A percentile compares a stretch with the other conserved stretches of the same genome.
Conservation (phyloP, 2,329 filamentous ascomycete species). For the Zasmidium citrigriseum region DNA sequence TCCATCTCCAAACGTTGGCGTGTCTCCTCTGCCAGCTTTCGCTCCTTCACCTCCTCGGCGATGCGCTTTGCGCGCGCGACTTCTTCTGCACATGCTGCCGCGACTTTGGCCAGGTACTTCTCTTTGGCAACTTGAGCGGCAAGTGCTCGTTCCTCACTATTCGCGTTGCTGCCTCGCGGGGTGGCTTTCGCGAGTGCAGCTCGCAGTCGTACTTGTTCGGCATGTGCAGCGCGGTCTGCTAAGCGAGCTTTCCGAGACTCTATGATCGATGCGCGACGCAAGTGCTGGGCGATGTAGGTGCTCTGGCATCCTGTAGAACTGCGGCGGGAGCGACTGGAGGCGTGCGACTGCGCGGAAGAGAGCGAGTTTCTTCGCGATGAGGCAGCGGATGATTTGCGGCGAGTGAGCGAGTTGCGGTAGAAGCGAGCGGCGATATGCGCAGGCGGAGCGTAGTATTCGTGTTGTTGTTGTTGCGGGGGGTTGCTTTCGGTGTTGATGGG, state of each 20-base stretch:
- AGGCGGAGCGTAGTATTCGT: constrained; percentile 62
- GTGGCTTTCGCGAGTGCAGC: constrained; percentile 73
- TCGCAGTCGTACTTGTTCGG: constrained; percentile 76
- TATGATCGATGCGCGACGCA: constrained; percentile 77
- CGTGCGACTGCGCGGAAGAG: constrained; percentile 70
- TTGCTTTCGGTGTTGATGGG: constrained; percentile 2
- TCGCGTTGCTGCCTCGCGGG: constrained; percentile 57
- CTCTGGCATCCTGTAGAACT: constrained; percentile 58
- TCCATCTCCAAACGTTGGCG: constrained; percentile 74
- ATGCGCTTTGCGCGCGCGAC: constrained; percentile 79
- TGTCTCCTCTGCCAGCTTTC: constrained; percentile 71
- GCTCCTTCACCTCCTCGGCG: constrained; percentile 79
- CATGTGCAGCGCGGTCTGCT: constrained; percentile 77
- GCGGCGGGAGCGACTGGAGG: constrained; percentile 60
- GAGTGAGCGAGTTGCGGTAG: constrained; percentile 62
- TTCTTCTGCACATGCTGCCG: constrained; percentile 78
- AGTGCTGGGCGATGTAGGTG: constrained; percentile 75
- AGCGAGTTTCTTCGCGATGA: constrained; percentile 80
- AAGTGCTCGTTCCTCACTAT: constrained; percentile 73
- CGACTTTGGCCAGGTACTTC: constrained; percentile 78
- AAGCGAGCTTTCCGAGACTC: constrained; percentile 78
- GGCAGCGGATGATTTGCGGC: constrained; percentile 72
- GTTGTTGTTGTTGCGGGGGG: constrained; percentile 15
- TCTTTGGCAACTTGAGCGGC: constrained; percentile 77
- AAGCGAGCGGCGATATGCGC: constrained; percentile 78